phyloP scores from a whole-genome alignment of 768 basidiomycete genomes.

The Podaxis carcinomalis region DNA sequence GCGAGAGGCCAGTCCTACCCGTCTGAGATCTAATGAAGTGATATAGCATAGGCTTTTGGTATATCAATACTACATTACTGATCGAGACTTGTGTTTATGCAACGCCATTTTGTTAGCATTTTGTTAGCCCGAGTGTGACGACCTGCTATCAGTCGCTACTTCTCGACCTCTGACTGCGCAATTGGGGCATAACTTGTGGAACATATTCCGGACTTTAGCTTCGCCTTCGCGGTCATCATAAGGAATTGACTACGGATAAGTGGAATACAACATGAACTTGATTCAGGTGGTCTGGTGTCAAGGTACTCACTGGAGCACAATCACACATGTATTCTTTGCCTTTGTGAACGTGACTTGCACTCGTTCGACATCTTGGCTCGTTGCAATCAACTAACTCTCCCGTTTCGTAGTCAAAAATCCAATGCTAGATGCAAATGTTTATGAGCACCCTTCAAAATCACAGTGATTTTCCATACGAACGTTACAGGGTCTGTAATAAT shows the following conservation, averaged over 20 bases:
- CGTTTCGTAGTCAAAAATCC: slow-evolving; percentile 57
- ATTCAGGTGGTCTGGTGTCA: neutral
- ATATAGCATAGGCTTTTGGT: neutral
- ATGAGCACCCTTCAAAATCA: neutral
- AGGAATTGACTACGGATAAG: neutral
- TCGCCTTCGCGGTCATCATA: slow-evolving; percentile 36
- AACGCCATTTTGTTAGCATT: too few relatives aligned
- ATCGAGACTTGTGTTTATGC: neutral
- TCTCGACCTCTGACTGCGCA: slow-evolving; percentile 30
- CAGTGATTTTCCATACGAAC: slow-evolving; percentile 23
- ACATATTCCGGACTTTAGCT: slow-evolving; percentile 57
- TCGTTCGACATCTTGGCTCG: slow-evolving; percentile 45
- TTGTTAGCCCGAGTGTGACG: too few relatives aligned
- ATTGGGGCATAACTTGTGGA: slow-evolving; percentile 58
- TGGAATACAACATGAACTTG: neutral
- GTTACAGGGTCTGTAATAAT: slow-evolving; percentile 39
- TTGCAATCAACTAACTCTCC: slow-evolving; percentile 57
- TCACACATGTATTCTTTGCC: slow-evolving; percentile 6
- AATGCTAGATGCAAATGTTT: slow-evolving; percentile 41
- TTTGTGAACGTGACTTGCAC: slow-evolving; percentile 55
- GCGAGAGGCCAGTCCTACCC: neutral
- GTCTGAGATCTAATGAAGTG: neutral
- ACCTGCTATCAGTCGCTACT: neutral
- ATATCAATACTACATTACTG: neutral
- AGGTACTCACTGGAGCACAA: slow-evolving; percentile 6